Evolutionary conservation across 192 early-diverging fungal genomes (phyloP).

Genomic region (Spinellus fusiger): DNA sequence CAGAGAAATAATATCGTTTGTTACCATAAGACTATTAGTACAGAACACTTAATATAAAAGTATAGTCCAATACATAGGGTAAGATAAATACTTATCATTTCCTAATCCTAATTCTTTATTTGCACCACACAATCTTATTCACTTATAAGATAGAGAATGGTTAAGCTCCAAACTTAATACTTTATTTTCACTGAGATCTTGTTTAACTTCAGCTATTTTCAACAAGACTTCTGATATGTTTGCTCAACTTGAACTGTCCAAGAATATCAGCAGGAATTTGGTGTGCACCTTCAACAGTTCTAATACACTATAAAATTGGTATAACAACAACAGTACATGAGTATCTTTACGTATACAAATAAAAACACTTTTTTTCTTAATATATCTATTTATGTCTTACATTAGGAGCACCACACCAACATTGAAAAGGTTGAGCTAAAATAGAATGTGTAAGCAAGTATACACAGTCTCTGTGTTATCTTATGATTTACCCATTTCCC

Average conservation of each 20-base stretch:
- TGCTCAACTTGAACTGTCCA: constrained; percentile 35
- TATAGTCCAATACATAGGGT: too few species aligned
- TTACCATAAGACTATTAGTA: too few species aligned
- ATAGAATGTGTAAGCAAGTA: neutral
- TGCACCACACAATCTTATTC: too few species aligned
- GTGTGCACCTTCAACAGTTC: constrained; percentile 44
- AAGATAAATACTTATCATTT: too few species aligned
- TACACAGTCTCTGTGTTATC: neutral
- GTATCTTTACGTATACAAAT: neutral
- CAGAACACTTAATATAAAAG: too few species aligned
- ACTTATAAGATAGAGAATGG: too few species aligned
- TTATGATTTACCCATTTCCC: constrained; percentile 47
- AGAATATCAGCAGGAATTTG: constrained; percentile 35
- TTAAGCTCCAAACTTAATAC: too few species aligned
- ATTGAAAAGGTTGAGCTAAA: constrained; percentile 46
- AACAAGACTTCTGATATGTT: constrained; percentile 41
- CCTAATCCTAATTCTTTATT: too few species aligned
- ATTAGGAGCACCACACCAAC: constrained; percentile 46
- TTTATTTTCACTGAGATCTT: too few species aligned
- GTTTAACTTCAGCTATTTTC: too few species aligned
- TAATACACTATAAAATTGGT: constrained; percentile 35
- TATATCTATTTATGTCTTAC: constrained; percentile 11
- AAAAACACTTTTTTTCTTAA: neutral
- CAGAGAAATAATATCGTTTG: too few species aligned
- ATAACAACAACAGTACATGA: neutral